Conservation (phyloP, 1,284 basidiomycete genomes). For the Leucoagaricus sp. region DNA sequence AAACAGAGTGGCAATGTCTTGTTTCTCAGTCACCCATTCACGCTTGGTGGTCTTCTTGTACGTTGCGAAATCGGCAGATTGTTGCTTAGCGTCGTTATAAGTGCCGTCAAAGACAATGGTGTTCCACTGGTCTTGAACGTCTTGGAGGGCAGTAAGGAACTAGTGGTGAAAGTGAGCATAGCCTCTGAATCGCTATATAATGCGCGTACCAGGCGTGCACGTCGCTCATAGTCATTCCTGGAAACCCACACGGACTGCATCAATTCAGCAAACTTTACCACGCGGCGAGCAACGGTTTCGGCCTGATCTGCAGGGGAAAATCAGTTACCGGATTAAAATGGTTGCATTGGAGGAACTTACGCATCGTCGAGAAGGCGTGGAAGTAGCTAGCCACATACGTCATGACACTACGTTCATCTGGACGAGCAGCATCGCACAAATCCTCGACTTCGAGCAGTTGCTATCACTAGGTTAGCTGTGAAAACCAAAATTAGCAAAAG, state of each 20-base stretch:
- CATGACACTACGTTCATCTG: constrained; percentile 96
- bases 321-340: neutral
- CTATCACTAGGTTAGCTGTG: constrained; percentile 38
- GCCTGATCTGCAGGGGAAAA: constrained; percentile 72
- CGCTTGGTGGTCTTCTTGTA: constrained; percentile 91
- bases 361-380: constrained; percentile 97
- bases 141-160: constrained; percentile 66
- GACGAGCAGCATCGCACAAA: constrained; percentile 85
- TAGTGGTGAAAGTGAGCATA: constrained; percentile 29
- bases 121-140: constrained; percentile 68
- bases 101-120: constrained; percentile 66
- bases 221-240: constrained; percentile 92
- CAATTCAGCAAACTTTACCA: constrained; percentile 95
- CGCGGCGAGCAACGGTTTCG: constrained; percentile 90
- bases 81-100: constrained; percentile 82
- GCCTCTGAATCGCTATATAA: neutral
- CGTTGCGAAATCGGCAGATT: constrained; percentile 71
- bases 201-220: constrained; percentile 72
- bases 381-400: constrained; percentile 96
- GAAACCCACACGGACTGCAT: constrained; percentile 89
- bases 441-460: constrained; percentile 97
- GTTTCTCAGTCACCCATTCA: constrained; percentile 87
- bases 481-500: constrained; percentile 2
- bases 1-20: constrained; percentile 87
- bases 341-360: constrained; percentile 41